phyloP scores from a whole-genome alignment of 805 yeast species.

The Saturnispora silvae region DNA sequence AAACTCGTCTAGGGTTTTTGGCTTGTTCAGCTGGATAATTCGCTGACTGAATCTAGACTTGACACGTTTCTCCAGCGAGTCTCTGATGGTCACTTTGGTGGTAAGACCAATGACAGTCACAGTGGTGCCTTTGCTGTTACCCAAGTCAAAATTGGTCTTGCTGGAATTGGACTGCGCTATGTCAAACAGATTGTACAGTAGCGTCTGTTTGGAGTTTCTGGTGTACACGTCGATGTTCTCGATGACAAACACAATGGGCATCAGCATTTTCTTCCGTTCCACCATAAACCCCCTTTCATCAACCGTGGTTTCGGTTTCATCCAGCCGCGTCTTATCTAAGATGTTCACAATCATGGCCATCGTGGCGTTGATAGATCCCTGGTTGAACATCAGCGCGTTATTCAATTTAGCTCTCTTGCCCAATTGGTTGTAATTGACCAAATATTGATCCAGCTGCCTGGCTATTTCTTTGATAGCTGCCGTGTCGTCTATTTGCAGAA shows the following conservation, averaged over 20 bases:
- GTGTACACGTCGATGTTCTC: slow-evolving; percentile 84
- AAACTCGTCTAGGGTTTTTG: slow-evolving; percentile 38
- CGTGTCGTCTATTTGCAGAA: slow-evolving; percentile 62
- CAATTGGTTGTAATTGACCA: slow-evolving; percentile 12
- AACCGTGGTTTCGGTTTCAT: slow-evolving; percentile 13
- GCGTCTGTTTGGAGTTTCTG: slow-evolving; percentile 60
- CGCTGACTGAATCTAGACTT: slow-evolving; percentile 82
- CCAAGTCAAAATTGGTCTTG: slow-evolving; percentile 9
- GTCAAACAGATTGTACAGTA: slow-evolving; percentile 81
- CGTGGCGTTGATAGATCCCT: slow-evolving; percentile 47
- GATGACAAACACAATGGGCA: slow-evolving; percentile 61
- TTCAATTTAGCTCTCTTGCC: slow-evolving; percentile 10
- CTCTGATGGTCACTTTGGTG: slow-evolving; percentile 64
- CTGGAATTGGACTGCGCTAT: slow-evolving; percentile 47
- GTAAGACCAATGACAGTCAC: slow-evolving; percentile 76
- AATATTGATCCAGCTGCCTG: slow-evolving; percentile 53
- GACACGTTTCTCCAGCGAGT: slow-evolving; percentile 82
- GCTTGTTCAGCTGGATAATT: slow-evolving; percentile 47
- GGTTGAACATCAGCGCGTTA: slow-evolving; percentile 28
- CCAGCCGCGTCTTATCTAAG: slow-evolving; percentile 30
- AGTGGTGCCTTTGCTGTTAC: slow-evolving; percentile 44
- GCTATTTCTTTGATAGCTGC: slow-evolving; percentile 81
- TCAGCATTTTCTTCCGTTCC: slow-evolving; percentile 22
- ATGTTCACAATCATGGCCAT: slow-evolving; percentile 47
- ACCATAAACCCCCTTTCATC: slow-evolving; percentile 16